Percentiles rank a stretch among this genome's conserved stretches.
Evolutionary conservation across 2,329 filamentous ascomycete species (phyloP).

Genomic region (Pseudogymnoascus sp.): DNA sequence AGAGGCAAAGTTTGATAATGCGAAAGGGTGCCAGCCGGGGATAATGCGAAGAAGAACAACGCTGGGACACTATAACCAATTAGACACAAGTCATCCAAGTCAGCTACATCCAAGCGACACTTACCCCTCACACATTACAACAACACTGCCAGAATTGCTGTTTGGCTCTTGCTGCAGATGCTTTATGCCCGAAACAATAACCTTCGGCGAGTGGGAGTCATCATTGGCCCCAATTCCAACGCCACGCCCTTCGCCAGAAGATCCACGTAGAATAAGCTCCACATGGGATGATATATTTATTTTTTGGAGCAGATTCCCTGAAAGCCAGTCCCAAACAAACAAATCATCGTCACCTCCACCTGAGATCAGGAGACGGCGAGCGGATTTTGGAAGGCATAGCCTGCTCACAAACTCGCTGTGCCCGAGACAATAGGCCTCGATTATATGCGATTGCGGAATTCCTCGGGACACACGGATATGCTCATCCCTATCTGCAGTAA

Average conservation of each 20-base stretch:
- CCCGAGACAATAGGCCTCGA: constrained; percentile 82
- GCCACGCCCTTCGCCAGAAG: constrained; percentile 8
- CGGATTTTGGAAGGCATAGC: constrained; percentile 53
- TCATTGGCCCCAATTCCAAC: constrained; percentile 10
- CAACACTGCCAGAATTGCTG: constrained; percentile 33
- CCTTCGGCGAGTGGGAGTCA: constrained; percentile 19
- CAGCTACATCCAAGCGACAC: constrained; percentile 17
- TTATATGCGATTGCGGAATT: constrained; percentile 74
- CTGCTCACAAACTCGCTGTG: constrained; percentile 78
- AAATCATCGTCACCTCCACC: constrained; percentile 78
- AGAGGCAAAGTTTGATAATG: constrained; percentile 44
- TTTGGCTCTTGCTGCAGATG: constrained; percentile 22
- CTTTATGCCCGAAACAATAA: constrained; percentile 30
- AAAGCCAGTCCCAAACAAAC: constrained; percentile 72
- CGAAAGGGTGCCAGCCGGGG: constrained; percentile 39
- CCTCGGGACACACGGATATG: constrained; percentile 85
- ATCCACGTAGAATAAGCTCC: constrained; percentile 25
- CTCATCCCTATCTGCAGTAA: constrained; percentile 63
- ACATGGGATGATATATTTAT: constrained; percentile 42
- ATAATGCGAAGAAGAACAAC: constrained; percentile 56
- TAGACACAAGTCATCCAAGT: constrained; percentile 16
- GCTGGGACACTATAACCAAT: constrained; percentile 41
- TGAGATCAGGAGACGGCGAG: constrained; percentile 62
- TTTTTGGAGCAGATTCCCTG: constrained; percentile 40
- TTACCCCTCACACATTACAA: constrained; percentile 52